phyloP scores from a whole-genome alignment of 2,329 filamentous ascomycete genomes.

The Ascocoryne sarcoides region DNA sequence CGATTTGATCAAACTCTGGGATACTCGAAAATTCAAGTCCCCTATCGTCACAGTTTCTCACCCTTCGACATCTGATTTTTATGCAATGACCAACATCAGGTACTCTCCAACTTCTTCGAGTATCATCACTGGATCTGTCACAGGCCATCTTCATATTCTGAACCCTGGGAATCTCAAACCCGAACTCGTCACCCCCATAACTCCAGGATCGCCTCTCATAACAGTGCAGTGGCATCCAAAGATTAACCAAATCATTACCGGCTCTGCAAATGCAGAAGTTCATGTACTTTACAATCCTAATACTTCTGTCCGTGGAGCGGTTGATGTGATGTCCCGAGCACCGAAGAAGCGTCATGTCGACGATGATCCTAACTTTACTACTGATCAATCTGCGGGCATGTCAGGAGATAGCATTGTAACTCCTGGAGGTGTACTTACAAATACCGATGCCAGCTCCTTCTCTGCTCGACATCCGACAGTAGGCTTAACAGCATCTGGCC shows the following conservation, averaged over 20 bases:
- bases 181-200: constrained; percentile 83
- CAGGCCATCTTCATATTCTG: constrained; percentile 82
- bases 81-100: constrained; percentile 75
- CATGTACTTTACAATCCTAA: constrained; percentile 85
- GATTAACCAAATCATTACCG: constrained; percentile 92
- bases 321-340: constrained; percentile 83
- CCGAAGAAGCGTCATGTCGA: constrained; percentile 94
- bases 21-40: constrained; percentile 88
- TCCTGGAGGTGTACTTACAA: constrained; percentile 53
- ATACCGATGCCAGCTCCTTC: constrained; percentile 36
- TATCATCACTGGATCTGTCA: constrained; percentile 81
- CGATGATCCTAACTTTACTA: constrained; percentile 81
- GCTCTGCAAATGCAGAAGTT: constrained; percentile 82
- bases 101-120: constrained; percentile 79
- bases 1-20: constrained; percentile 91
- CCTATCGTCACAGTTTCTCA: constrained; percentile 75
- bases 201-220: constrained; percentile 72
- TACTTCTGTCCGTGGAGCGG: constrained; percentile 73
- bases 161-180: constrained; percentile 84
- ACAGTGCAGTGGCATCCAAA: constrained; percentile 86
- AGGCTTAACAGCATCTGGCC: constrained; percentile 70
- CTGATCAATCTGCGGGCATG: constrained; percentile 71
- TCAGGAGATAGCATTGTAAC: constrained; percentile 75
- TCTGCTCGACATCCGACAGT: constrained; percentile 56
- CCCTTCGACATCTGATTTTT: constrained; percentile 73